Conservation (phyloP, 1,284 basidiomycete species). For the Ganoderma lucidum region DNA sequence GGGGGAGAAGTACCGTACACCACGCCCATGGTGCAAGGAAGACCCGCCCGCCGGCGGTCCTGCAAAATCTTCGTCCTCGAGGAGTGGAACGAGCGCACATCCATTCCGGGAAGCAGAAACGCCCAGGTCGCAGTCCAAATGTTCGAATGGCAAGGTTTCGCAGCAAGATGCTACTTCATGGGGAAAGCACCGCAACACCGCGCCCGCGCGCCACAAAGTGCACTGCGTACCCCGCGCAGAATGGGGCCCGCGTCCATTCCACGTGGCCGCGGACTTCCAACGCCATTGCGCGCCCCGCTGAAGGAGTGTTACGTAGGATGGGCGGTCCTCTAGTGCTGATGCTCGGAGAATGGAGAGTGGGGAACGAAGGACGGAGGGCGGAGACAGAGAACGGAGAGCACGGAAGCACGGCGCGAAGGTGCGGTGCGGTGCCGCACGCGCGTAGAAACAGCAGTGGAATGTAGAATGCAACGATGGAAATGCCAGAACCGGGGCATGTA, state of each 20-base stretch:
- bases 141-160: not conserved
- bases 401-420: slow-evolving; percentile 7
- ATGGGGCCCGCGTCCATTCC: not conserved
- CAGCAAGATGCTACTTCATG: not conserved
- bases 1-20: not conserved
- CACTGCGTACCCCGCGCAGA: not conserved
- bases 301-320: too few relatives aligned
- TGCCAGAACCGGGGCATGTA: not conserved
- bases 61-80: not conserved
- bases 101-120: not conserved
- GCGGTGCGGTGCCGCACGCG: not conserved
- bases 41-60: not conserved
- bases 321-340: not conserved
- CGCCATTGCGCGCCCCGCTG: too few relatives aligned
- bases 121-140: not conserved
- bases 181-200: not conserved
- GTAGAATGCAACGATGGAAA: not conserved
- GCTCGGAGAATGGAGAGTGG: slow-evolving; percentile 1
- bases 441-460: slow-evolving; percentile 1
- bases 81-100: not conserved
- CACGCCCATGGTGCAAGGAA: not conserved
- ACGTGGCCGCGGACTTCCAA: slow-evolving; percentile 2
- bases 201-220: not conserved
- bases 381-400: not conserved
- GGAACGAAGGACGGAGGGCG: not conserved